phyloP scores from a whole-genome alignment of 352 stramenopile species.

The Phytophthora megakarya region DNA sequence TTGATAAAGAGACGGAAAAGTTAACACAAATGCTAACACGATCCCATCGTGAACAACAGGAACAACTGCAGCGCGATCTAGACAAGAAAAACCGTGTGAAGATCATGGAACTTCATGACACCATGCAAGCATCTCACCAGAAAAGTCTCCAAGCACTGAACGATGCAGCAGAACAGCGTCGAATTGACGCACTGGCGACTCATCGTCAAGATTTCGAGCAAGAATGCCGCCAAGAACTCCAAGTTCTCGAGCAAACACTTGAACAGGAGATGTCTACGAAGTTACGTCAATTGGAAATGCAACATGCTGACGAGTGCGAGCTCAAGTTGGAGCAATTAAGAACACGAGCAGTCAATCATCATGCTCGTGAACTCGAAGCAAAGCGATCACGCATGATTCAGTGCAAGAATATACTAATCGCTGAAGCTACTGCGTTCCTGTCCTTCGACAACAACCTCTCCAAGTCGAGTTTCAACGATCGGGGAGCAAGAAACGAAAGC shows the following conservation, averaged over 20 bases:
- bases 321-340: conserved; percentile 45
- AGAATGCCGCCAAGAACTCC: conserved; percentile 43
- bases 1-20: conserved; percentile 48
- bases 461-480: conserved; percentile 1
- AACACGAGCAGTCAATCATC: conserved; percentile 29
- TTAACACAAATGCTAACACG: conserved; percentile 46
- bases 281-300: conserved; percentile 47
- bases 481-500: background rate
- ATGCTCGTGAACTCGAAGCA: conserved; percentile 48
- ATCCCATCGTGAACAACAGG: conserved; percentile 43
- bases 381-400: conserved; percentile 53
- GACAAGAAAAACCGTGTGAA: conserved; percentile 53
- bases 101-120: conserved; percentile 59
- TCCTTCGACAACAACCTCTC: conserved; percentile 27
- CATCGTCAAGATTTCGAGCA: conserved; percentile 36
- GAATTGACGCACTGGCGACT: conserved; percentile 20
- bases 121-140: conserved; percentile 42
- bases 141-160: conserved; percentile 30
- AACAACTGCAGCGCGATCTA: conserved; percentile 45
- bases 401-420: conserved; percentile 44
- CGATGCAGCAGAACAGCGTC: conserved; percentile 29
- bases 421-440: conserved; percentile 52
- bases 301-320: conserved; percentile 46
- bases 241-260: conserved; percentile 43
- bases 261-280: conserved; percentile 45